A percentile compares a stretch with the other conserved stretches of the same genome.
These are phyloP conservation scores for Lepidium africanum DNA, from an alignment of 345 rosid genomes.

Conservation along the genomic window DNA sequence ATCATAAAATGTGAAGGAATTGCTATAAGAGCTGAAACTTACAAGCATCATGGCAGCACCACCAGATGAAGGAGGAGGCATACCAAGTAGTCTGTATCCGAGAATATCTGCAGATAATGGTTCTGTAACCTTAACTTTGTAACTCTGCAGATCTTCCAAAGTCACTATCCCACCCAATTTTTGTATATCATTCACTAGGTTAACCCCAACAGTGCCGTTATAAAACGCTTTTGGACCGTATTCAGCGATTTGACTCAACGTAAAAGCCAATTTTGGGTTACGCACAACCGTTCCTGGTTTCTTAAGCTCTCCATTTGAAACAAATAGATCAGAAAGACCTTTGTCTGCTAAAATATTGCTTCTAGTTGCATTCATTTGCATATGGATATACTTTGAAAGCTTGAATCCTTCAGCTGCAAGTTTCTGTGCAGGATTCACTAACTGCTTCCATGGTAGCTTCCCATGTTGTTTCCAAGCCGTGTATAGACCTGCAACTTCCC, in stretches of 20 bases:
- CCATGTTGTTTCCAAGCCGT: constrained; percentile 50
- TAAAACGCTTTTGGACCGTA: constrained; percentile 37
- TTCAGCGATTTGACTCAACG: constrained; percentile 31
- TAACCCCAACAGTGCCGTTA: constrained; percentile 43
- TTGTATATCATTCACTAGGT: constrained; percentile 33
- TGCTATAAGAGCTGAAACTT: not conserved
- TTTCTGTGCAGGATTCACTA: constrained; percentile 37
- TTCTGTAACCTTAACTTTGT: constrained; percentile 33
- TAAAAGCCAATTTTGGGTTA: constrained; percentile 38
- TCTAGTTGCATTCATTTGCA: constrained; percentile 36
- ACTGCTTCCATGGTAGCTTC: constrained; percentile 43
- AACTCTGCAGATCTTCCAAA: constrained; percentile 36
- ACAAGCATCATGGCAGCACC: constrained; percentile 18
- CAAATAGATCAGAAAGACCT: constrained; percentile 39
- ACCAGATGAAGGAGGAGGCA: constrained; percentile 55
- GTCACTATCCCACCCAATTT: constrained; percentile 51
- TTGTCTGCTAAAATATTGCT: constrained; percentile 38
- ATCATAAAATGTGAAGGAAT: not conserved
- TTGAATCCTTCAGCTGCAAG: constrained; percentile 36
- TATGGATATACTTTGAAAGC: constrained; percentile 39
- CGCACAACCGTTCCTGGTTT: constrained; percentile 26
- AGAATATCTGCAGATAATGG: constrained; percentile 32
- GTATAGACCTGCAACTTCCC: constrained; percentile 50
- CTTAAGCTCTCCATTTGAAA: constrained; percentile 32
- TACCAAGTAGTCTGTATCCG: constrained; percentile 38